Evolutionary conservation across 352 stramenopile genomes (phyloP), one percentile per base, ranked within the genome.

Genomic region (Globisporangium viniferum): DNA sequence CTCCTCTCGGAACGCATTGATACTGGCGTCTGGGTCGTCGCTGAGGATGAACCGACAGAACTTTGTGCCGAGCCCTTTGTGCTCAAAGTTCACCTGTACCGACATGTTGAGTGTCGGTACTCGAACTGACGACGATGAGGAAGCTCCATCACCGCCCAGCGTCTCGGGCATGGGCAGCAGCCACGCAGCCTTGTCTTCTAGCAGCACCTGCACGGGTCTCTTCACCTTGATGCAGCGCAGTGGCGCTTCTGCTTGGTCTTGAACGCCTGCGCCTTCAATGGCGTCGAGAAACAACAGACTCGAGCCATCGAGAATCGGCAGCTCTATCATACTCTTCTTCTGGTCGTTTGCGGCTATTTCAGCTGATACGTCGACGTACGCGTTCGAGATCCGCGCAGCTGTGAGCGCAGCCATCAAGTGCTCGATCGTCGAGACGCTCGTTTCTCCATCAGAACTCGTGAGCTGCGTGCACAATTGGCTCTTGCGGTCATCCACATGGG

Each of bases 291-390:
- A 90, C 27, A 77, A 55, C 12, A 73, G 31, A 62, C 80, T 89
- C 65, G 81, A 91, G 9, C 85, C 85, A 58, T 93, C 85, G 36
- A 93, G 70, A 59, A 91, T 80, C 5, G 85, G 85, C 44, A 93
- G 36, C 67, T 93, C 85, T 6, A 81, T 66, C 5, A 82, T 59
- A 7, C 3, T n/a, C 20, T 36, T 54, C 36, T 9, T 57, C 46
- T 55, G 10, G 9, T 10, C 27, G 14, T 49, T 29, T 24, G 33
- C 24, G 14, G 41, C 41, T 39, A 0, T 22, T 27, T 31, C 18
- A 1, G 15, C 46, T 4, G 14, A 12, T 49, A 87, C 64, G 10
- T 84, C 71, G 0, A 93, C 67, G 36, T 74, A 71, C 14, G 72
- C 77, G 62, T 88, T 87, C 2, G 72, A 76, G 33, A 93, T 58